Evolutionary conservation across 2,329 filamentous ascomycete genomes (phyloP).

Genomic region (Sphaerulina populicola): DNA sequence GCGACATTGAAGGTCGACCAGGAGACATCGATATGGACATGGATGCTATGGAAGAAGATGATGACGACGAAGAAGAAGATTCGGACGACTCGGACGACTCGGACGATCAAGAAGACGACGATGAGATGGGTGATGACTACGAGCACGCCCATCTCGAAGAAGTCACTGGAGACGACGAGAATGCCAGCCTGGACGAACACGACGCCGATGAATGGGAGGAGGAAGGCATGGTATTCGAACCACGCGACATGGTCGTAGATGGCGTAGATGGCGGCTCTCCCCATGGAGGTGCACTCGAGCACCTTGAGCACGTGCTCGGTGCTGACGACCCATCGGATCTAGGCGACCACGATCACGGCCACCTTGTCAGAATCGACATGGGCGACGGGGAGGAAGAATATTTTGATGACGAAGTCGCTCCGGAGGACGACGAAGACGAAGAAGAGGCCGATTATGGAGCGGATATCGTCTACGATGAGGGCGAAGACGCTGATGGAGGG

Average conservation of each 20-base stretch:
- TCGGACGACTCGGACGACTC: conserved; percentile 52
- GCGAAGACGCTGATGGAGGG: conserved; percentile 25
- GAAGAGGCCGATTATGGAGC: conserved; percentile 64
- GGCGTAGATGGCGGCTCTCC: conserved; percentile 45
- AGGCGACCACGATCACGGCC: conserved; percentile 30
- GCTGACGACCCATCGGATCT: conserved; percentile 32
- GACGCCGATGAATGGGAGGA: conserved; percentile 42
- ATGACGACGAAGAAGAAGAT: conserved; percentile 52
- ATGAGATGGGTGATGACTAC: conserved; percentile 53
- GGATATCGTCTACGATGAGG: conserved; percentile 47
- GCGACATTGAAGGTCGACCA: conserved; percentile 56
- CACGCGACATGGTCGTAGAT: conserved; percentile 36
- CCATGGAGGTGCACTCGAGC: conserved; percentile 30
- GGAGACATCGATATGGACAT: conserved; percentile 73
- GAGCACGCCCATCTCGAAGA: conserved; percentile 43
- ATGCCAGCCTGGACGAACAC: conserved; percentile 41
- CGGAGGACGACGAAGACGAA: conserved; percentile 47
- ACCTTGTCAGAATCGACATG: conserved; percentile 33
- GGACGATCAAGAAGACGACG: conserved; percentile 52
- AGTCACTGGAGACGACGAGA: conserved; percentile 42
- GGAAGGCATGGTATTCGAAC: conserved; percentile 37
- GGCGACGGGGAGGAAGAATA: conserved; percentile 43
- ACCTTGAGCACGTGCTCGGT: conserved; percentile 36
- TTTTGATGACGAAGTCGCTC: conserved; percentile 51
- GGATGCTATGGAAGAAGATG: conserved; percentile 56